Conservation (phyloP, 495 filamentous ascomycete genomes). For the Aspergillus sparsus region DNA sequence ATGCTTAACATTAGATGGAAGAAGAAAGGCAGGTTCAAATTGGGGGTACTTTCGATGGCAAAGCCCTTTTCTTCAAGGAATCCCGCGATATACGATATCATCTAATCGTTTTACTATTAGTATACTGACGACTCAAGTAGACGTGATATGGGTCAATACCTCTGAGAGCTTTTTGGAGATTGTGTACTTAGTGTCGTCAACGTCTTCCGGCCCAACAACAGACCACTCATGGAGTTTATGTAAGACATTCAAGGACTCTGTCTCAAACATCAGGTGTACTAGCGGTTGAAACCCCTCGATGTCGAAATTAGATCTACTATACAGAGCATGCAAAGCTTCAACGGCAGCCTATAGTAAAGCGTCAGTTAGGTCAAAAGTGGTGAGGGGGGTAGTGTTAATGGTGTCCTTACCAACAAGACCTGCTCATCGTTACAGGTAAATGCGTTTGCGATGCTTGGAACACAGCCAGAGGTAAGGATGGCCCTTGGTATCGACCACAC, state of each 20-base stretch:
- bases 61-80: conserved; percentile 77
- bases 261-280: conserved; percentile 74
- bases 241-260: conserved; percentile 69
- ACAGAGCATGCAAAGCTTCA: conserved; percentile 81
- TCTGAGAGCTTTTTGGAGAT: conserved; percentile 93
- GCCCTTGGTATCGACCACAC: conserved; percentile 85
- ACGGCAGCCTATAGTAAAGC: conserved; percentile 64
- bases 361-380: conserved; percentile 15
- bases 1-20: conserved; percentile 77
- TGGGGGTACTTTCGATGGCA: conserved; percentile 50
- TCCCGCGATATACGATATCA: conserved; percentile 79
- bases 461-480: conserved; percentile 65
- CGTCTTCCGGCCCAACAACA: conserved; percentile 70
- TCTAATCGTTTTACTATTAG: conserved; percentile 45
- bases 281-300: conserved; percentile 78
- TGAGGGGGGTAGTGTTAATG: not conserved
- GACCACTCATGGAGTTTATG: conserved; percentile 81
- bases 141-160: conserved; percentile 46
- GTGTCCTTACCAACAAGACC: conserved; percentile 66
- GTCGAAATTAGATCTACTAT: conserved; percentile 69
- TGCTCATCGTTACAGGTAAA: conserved; percentile 72
- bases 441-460: conserved; percentile 71
- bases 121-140: not conserved
- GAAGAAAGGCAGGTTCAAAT: conserved; percentile 71
- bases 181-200: conserved; percentile 88